Conservation (phyloP, 345 rosid genomes). For the Atalantia buxifolia region DNA sequence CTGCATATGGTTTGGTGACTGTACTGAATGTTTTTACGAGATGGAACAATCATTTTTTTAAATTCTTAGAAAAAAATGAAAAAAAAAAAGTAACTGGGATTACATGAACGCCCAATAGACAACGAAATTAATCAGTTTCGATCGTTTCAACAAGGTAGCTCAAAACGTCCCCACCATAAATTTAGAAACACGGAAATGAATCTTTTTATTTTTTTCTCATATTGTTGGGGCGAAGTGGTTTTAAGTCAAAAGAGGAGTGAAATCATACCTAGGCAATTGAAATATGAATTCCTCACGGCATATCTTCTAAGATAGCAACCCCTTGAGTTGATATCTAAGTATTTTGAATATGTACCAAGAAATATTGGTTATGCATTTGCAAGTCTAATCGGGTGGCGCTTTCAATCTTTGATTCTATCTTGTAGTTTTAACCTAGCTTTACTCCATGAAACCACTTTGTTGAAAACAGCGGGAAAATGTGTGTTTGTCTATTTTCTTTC, state of each 20-base stretch:
- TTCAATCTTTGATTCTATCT: background rate
- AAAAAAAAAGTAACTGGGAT: too few relatives aligned
- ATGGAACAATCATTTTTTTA: background rate
- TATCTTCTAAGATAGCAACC: constrained; percentile 17
- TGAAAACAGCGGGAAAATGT: constrained; percentile 7
- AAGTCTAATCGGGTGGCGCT: background rate
- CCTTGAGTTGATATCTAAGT: background rate
- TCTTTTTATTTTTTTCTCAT: background rate
- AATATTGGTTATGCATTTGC: background rate
- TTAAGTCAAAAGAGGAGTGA: constrained; percentile 9
- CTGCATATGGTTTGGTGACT: background rate
- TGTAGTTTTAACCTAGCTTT: background rate
- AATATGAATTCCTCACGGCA: constrained; percentile 54
- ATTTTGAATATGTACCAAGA: background rate
- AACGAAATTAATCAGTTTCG: background rate
- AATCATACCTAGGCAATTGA: constrained; percentile 10
- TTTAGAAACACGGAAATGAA: background rate
- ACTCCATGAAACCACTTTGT: background rate
- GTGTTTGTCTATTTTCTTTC: background rate
- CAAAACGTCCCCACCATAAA: background rate
- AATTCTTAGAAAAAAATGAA: too few relatives aligned
- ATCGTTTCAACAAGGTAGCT: background rate
- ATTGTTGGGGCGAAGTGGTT: background rate
- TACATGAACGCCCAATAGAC: background rate
- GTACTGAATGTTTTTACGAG: too few relatives aligned